Base-by-base conservation (phyloP, 1,284 basidiomycete species). In the Trichosporon inkin region DNA sequence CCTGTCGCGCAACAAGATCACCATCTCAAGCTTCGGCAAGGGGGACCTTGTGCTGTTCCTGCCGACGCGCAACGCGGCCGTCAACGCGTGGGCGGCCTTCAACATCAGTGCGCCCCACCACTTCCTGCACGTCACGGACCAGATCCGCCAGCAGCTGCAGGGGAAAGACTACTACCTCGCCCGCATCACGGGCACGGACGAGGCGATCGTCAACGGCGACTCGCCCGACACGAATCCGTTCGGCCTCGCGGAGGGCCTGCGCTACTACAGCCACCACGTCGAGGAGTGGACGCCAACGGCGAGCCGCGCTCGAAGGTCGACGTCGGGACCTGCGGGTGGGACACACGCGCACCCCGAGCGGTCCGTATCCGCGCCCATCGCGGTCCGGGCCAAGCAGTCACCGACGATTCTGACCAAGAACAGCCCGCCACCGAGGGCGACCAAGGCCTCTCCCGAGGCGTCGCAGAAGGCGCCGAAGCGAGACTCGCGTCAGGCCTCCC, bases 31-130 rank as follows among this genome's bases (percentile, higher is more conserved):
- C 79, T 97, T 97, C 69, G 82, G 87, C 4, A 91, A 91, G 73
- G 92, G 92, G 13, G 94, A 98, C 79, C 81, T 99, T 55, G 78
- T 93, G 0, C 82, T 99, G 37, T 99, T 99, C 78, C 81, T 99
- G 32, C 95, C 95, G 0, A 98, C 96, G 0, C 83, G 94, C 53
- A 96, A 96, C 75, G 90, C 92, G 17, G 84, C 90, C 1, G 87
- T 88, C 39, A 92, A 92, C 73, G 89, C 91, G 0, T 97, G 92
- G 92, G 93, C 93, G n/a, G 93, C 92, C 16, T 96, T 96, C 79
- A 96, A 96, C 77, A 88, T 96, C 7, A 92, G 90, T 6, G 94
- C 92, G 77, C 95, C 95, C 36, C 95, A 98, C 79, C 95, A 95
- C 78, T 99, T 99, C 81, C 84, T 99, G 47, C 86, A 92, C 71